Evolutionary conservation across 2,329 filamentous ascomycete genomes (phyloP).

Genomic region (Trichoderma citrinoviride): DNA sequence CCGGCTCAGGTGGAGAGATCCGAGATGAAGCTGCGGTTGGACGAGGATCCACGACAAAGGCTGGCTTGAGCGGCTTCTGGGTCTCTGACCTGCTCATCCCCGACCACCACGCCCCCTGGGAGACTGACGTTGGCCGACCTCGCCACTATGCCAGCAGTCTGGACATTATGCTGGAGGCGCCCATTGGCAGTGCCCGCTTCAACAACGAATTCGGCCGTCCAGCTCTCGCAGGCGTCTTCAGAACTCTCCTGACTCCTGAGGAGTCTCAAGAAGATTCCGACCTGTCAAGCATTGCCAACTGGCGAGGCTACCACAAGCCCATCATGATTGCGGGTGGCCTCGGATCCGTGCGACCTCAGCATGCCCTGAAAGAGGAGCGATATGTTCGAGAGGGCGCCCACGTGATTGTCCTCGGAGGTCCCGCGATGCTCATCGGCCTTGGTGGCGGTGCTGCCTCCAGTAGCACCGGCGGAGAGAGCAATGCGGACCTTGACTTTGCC

Average conservation of each 20-base stretch:
- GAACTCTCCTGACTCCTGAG: conserved; percentile 69
- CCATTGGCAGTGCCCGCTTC: conserved; percentile 90
- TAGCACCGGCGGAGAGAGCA: conserved; percentile 81
- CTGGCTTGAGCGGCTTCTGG: conserved; percentile 87
- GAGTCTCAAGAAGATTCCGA: conserved; percentile 22
- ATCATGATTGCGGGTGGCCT: conserved; percentile 98
- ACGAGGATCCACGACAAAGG: conserved; percentile 87
- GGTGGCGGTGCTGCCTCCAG: conserved; percentile 94
- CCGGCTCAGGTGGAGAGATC: conserved; percentile 92
- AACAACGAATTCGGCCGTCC: conserved; percentile 98
- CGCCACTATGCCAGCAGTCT: conserved; percentile 89
- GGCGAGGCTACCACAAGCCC: conserved; percentile 94
- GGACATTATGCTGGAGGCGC: conserved; percentile 97
- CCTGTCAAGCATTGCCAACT: conserved; percentile 46
- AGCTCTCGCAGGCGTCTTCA: conserved; percentile 84
- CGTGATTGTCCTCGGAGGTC: conserved; percentile 88
- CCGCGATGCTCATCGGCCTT: conserved; percentile 95
- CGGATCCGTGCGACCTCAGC: conserved; percentile 84
- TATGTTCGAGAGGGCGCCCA: conserved; percentile 85
- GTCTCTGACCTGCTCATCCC: conserved; percentile 94
- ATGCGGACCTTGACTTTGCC: conserved; percentile 90
- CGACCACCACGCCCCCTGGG: conserved; percentile 79
- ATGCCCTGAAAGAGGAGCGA: conserved; percentile 79
- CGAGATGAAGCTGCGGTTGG: conserved; percentile 94
- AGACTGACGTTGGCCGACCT: conserved; percentile 84